Evolutionary conservation across 371 early-diverging fungal species (phyloP).

Genomic region (Apophysomyces elegans): DNA sequence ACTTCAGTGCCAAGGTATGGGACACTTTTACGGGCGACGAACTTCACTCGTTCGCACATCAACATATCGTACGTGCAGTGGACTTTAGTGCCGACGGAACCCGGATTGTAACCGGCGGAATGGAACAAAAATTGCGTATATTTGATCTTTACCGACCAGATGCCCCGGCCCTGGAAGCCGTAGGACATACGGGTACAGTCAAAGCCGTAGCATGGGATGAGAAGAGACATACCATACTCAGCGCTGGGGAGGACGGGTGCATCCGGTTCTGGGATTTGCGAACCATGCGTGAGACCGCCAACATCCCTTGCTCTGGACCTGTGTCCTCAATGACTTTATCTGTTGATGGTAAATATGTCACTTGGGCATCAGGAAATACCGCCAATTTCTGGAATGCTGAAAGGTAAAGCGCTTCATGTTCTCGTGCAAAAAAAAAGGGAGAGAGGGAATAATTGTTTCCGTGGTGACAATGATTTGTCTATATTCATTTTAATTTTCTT

Average conservation of each 20-base stretch:
- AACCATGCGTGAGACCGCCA: conserved; percentile 60
- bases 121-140: conserved; percentile 77
- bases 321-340: conserved; percentile 76
- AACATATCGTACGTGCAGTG: conserved; percentile 83
- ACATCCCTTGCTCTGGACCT: conserved; percentile 60
- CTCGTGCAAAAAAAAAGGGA: not conserved
- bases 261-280: conserved; percentile 79
- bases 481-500: conserved; percentile 28
- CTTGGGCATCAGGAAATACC: conserved; percentile 75
- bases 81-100: conserved; percentile 74
- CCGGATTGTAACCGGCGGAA: conserved; percentile 80
- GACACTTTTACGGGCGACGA: conserved; percentile 77
- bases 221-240: conserved; percentile 57
- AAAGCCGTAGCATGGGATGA: conserved; percentile 76
- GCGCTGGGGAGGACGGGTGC: conserved; percentile 66
- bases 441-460: conserved; percentile 34
- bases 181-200: conserved; percentile 67
- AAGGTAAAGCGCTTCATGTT: conserved; percentile 37
- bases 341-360: conserved; percentile 68
- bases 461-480: too few species aligned
- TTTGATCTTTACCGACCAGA: conserved; percentile 79
- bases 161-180: conserved; percentile 51
- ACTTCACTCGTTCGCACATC: conserved; percentile 70
- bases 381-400: conserved; percentile 77
- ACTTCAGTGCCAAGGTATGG: conserved; percentile 89